phyloP scores from a whole-genome alignment of 176 grass and related monocot genomes.

The Elymus sibiricus region DNA sequence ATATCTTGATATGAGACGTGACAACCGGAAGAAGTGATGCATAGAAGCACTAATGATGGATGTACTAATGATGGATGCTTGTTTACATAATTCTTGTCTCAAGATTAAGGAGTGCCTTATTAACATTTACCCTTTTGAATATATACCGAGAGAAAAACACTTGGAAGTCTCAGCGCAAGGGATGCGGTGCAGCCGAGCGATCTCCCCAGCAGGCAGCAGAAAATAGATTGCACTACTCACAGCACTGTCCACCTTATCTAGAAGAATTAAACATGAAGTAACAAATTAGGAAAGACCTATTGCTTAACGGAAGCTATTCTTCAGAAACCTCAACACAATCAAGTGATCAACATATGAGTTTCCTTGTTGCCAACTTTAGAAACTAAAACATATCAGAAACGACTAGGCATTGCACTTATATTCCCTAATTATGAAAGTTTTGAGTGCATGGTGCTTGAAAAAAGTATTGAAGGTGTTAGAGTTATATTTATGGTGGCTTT shows the following conservation, averaged over 20 bases:
- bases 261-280: not conserved
- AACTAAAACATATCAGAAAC: not conserved
- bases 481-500: too few species aligned
- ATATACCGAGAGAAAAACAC: too few species aligned
- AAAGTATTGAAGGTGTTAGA: not conserved
- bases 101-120: too few species aligned
- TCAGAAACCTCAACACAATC: not conserved
- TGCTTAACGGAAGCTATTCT: not conserved
- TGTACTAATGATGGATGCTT: too few species aligned
- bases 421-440: not conserved
- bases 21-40: too few species aligned
- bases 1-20: too few species aligned
- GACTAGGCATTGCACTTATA: not conserved
- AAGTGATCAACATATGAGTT: not conserved
- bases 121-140: too few species aligned
- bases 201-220: slow-evolving; percentile 62
- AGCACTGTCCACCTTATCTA: slow-evolving; percentile 68
- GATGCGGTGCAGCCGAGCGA: slow-evolving; percentile 61
- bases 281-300: not conserved
- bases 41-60: too few species aligned
- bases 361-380: not conserved
- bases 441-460: not conserved
- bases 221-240: slow-evolving; percentile 78
- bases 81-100: too few species aligned
- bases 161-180: slow-evolving; percentile 85